A percentile compares a stretch with the other conserved stretches of the same genome.
phyloP scores from a whole-genome alignment of 768 basidiomycete species.

The Phylloporus sp. region DNA sequence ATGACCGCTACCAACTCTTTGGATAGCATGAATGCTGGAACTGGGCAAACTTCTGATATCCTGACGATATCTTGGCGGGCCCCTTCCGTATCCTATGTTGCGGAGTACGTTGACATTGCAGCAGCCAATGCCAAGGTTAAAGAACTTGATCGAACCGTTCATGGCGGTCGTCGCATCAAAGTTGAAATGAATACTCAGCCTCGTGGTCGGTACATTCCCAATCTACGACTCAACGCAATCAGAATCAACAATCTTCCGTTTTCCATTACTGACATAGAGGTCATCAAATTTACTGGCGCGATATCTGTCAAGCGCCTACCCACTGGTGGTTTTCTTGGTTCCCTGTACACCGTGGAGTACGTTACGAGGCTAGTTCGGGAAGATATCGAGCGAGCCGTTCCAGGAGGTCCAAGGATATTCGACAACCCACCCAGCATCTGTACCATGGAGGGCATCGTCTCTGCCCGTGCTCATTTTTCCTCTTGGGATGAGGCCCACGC shows the following conservation, averaged over 20 bases:
- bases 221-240: slow-evolving; percentile 34
- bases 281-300: slow-evolving; percentile 33
- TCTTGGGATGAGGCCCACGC: slow-evolving; percentile 46
- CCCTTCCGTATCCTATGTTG: slow-evolving; percentile 46
- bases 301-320: slow-evolving; percentile 22
- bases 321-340: slow-evolving; percentile 20
- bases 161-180: slow-evolving; percentile 43
- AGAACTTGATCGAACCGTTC: slow-evolving; percentile 34
- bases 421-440: slow-evolving; percentile 20
- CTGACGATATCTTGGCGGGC: slow-evolving; percentile 50
- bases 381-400: slow-evolving; percentile 20
- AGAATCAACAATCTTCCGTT: slow-evolving; percentile 42
- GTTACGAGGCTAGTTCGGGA: slow-evolving; percentile 21
- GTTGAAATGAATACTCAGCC: slow-evolving; percentile 43
- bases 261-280: slow-evolving; percentile 18
- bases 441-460: slow-evolving; percentile 31
- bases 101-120: slow-evolving; percentile 34
- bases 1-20: slow-evolving; percentile 36
- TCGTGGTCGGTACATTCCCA: slow-evolving; percentile 23
- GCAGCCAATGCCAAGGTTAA: slow-evolving; percentile 29
- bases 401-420: slow-evolving; percentile 22
- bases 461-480: slow-evolving; percentile 43
- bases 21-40: slow-evolving; percentile 40
- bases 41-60: slow-evolving; percentile 32
- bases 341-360: slow-evolving; percentile 15